Conservation (phyloP, 2,329 filamentous ascomycete species). For the Arthrobotrys megalospora region DNA sequence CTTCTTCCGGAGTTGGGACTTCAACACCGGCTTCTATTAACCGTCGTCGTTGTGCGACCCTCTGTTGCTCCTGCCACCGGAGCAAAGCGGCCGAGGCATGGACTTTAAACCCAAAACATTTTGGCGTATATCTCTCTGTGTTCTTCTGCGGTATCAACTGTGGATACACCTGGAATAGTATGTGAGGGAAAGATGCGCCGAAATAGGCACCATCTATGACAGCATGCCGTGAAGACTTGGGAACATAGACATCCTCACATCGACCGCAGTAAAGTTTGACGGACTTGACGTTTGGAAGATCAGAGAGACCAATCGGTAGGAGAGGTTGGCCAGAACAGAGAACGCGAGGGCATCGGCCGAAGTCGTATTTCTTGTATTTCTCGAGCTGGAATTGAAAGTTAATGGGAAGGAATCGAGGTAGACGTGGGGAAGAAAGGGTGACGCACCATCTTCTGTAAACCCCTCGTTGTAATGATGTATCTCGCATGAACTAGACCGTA, state of each 20-base stretch:
- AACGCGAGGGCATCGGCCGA: constrained; percentile 97
- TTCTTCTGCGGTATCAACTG: constrained; percentile 89
- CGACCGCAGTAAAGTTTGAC: constrained; percentile 98
- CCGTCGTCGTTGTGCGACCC: constrained; percentile 85
- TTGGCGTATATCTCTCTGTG: constrained; percentile 86
- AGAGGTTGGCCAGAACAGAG: constrained; percentile 94
- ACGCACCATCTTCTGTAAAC: constrained; percentile 92
- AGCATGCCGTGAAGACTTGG: constrained; percentile 95
- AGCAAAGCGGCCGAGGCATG: constrained; percentile 89
- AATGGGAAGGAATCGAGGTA: neutral
- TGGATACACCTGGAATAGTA: constrained; percentile 98
- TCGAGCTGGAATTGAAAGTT: constrained; percentile 77
- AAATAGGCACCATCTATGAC: constrained; percentile 98
- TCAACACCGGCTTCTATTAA: constrained; percentile 80
- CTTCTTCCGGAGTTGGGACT: constrained; percentile 82
- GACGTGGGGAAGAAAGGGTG: constrained; percentile 14
- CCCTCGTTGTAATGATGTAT: constrained; percentile 96
- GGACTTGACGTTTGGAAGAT: constrained; percentile 86
- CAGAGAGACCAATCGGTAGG: constrained; percentile 93
- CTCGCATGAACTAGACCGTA: constrained; percentile 96
- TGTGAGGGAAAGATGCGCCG: constrained; percentile 97
- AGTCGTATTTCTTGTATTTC: constrained; percentile 98
- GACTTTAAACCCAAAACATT: constrained; percentile 95
- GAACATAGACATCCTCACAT: constrained; percentile 99
- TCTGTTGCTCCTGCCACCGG: constrained; percentile 87